Evolutionary conservation across 2,329 filamentous ascomycete species (phyloP).

Genomic region (Aspergillus sp.): DNA sequence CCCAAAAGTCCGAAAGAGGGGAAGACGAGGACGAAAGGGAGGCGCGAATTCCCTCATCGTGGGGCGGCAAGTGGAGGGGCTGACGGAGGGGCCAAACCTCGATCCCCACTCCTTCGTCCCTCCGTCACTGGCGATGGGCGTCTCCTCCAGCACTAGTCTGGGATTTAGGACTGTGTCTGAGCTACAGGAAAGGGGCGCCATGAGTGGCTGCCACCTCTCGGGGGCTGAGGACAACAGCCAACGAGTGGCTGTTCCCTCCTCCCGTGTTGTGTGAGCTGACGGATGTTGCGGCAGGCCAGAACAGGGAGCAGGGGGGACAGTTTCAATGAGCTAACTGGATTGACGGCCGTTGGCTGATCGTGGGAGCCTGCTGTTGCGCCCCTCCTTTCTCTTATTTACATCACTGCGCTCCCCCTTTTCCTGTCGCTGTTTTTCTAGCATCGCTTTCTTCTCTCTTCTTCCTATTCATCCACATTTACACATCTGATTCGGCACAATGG

Average conservation of each 20-base stretch:
- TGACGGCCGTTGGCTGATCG: background rate
- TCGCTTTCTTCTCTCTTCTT: background rate
- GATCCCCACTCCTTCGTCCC: background rate
- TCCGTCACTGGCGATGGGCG: background rate
- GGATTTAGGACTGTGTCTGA: background rate
- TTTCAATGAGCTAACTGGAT: background rate
- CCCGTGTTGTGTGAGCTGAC: conserved; percentile 7
- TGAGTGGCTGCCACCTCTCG: conserved; percentile 1
- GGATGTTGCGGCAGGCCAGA: conserved; percentile 1
- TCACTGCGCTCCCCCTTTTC: background rate
- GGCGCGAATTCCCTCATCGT: conserved; percentile 2
- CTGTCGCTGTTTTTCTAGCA: background rate
- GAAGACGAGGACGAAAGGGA: background rate
- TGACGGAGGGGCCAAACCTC: background rate
- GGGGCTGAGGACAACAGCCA: conserved; percentile 9
- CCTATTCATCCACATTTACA: background rate
- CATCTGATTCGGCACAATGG: conserved; percentile 32
- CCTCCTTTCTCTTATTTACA: background rate
- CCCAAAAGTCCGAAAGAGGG: background rate
- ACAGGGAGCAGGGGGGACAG: background rate
- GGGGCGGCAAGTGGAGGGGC: conserved; percentile 4
- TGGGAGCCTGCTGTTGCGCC: background rate
- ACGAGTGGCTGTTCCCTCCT: background rate
- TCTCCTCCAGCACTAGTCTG: background rate
- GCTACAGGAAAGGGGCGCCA: background rate